phyloP scores from a whole-genome alignment of 2,329 filamentous ascomycete species.

The Aspergillus pseudonomiae region DNA sequence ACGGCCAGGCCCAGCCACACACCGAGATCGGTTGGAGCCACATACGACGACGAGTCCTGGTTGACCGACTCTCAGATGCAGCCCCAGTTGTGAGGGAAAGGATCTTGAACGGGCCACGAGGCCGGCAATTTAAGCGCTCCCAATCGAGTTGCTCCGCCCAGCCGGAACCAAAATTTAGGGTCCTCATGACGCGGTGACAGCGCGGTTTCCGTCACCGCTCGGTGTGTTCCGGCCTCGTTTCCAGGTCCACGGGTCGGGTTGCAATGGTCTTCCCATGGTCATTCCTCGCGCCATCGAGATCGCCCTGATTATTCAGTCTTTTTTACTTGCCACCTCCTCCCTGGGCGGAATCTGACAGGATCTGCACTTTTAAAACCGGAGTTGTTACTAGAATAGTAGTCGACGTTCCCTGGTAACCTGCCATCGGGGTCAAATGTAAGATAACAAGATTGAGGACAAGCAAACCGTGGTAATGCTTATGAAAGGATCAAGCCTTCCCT shows the following conservation, averaged over 20 bases:
- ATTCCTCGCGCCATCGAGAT: background rate
- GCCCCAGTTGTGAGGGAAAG: background rate
- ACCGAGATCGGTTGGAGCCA: background rate
- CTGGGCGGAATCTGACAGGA: background rate
- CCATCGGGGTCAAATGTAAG: background rate
- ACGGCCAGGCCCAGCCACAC: background rate
- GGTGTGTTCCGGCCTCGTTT: background rate
- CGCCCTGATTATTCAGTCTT: background rate
- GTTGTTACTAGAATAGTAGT: background rate
- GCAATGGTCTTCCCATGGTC: background rate
- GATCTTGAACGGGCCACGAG: background rate
- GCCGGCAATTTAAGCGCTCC: background rate
- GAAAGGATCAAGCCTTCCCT: background rate
- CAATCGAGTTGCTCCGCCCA: background rate
- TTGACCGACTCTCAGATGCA: background rate
- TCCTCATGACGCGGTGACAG: background rate
- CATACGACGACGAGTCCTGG: background rate
- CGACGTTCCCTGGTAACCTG: background rate
- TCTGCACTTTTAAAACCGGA: background rate
- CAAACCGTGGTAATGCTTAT: background rate
- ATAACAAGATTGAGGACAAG: background rate
- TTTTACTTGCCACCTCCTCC: background rate
- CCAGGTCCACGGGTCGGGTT: background rate
- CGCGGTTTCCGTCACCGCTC: background rate
- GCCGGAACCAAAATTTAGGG: background rate